A percentile compares a stretch with the other conserved stretches of the same genome.
Evolutionary conservation across 2,329 filamentous ascomycete species (phyloP).

Genomic region (Alternaria sp.): DNA sequence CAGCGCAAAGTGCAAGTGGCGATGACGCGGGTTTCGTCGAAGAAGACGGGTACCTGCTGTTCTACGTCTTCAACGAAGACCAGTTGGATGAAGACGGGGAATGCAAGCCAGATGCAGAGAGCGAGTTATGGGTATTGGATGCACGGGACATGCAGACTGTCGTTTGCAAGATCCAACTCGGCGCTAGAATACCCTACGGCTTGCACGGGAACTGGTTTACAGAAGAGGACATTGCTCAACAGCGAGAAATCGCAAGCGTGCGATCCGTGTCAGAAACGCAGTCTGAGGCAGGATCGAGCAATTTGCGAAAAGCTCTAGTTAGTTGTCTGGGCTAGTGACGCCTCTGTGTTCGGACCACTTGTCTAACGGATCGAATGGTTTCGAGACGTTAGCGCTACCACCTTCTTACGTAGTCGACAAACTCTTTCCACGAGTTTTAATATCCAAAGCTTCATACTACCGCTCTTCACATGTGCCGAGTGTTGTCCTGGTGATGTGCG

Average conservation of each 20-base stretch:
- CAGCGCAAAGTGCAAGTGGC: slow-evolving; percentile 9
- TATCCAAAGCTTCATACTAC: neutral
- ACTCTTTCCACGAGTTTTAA: neutral
- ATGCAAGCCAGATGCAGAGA: slow-evolving; percentile 51
- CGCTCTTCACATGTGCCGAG: neutral
- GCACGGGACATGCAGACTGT: slow-evolving; percentile 67
- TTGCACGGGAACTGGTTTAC: slow-evolving; percentile 57
- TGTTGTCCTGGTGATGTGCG: neutral
- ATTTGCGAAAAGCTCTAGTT: slow-evolving; percentile 18
- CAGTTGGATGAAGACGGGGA: slow-evolving; percentile 63
- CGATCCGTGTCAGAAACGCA: slow-evolving; percentile 22
- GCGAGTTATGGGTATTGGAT: slow-evolving; percentile 73
- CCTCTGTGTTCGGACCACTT: slow-evolving; percentile 1
- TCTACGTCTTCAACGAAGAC: slow-evolving; percentile 73
- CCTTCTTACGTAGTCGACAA: neutral
- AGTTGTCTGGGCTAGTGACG: slow-evolving; percentile 15
- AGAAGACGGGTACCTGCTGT: slow-evolving; percentile 71
- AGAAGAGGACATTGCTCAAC: slow-evolving; percentile 41
- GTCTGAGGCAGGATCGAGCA: slow-evolving; percentile 10
- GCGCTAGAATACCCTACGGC: slow-evolving; percentile 73
- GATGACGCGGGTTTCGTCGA: slow-evolving; percentile 49
- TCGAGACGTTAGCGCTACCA: neutral
- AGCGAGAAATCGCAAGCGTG: slow-evolving; percentile 34
- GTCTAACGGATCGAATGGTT: neutral
- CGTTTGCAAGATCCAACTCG: slow-evolving; percentile 64